Evolutionary conservation across 2,329 filamentous ascomycete genomes (phyloP).

Genomic region (Furcasterigmium furcatum): DNA sequence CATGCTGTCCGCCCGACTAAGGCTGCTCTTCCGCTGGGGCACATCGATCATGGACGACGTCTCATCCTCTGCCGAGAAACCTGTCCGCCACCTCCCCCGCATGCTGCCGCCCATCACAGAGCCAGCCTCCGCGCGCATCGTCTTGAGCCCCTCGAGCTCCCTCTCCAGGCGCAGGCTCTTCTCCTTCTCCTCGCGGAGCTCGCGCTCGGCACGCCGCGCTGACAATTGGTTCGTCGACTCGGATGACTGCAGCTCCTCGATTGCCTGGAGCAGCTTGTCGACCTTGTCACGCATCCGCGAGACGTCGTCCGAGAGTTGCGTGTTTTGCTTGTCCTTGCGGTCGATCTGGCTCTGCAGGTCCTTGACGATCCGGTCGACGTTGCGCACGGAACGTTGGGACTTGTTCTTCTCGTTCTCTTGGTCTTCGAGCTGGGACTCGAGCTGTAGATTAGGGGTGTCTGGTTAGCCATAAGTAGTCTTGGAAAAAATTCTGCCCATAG

Average conservation of each 20-base stretch:
- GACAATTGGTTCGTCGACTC: constrained; percentile 80
- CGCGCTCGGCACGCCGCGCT: constrained; percentile 82
- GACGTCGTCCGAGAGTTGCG: constrained; percentile 79
- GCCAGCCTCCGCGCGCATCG: constrained; percentile 63
- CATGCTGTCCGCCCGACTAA: constrained; percentile 62
- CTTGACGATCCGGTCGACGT: constrained; percentile 90
- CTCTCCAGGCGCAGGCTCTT: constrained; percentile 78
- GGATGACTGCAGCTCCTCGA: constrained; percentile 88
- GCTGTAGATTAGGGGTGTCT: constrained; percentile 49
- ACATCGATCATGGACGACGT: constrained; percentile 44
- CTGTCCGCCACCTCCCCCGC: constrained; percentile 21
- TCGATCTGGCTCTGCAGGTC: constrained; percentile 91
- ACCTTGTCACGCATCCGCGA: constrained; percentile 84
- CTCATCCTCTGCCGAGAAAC: constrained; percentile 34
- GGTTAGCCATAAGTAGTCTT: no score
- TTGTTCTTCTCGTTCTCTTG: constrained; percentile 77
- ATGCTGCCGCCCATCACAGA: constrained; percentile 24
- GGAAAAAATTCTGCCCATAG: no score
- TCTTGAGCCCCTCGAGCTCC: constrained; percentile 83
- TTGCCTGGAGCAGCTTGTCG: constrained; percentile 82
- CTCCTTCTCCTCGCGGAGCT: constrained; percentile 85
- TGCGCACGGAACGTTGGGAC: constrained; percentile 83
- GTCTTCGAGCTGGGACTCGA: constrained; percentile 82
- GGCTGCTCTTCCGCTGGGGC: constrained; percentile 63
- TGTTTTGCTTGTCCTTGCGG: constrained; percentile 84